Evolutionary conservation across 1,139 yeast species (phyloP), one percentile per base, ranked within the genome.

Genomic region (Pichia kudriavzevii): DNA sequence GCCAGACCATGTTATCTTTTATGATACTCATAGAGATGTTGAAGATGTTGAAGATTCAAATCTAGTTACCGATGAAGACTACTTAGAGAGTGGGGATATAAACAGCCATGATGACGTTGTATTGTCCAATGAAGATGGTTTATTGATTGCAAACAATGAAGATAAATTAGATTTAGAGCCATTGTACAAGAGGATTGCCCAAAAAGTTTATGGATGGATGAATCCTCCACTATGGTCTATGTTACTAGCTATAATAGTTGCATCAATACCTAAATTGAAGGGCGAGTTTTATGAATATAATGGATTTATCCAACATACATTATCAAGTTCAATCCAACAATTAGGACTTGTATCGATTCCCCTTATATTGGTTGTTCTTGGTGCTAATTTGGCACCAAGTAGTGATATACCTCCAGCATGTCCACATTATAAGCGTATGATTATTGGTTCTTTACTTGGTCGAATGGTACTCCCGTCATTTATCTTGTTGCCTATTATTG

Each of bases 201-300:
- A 31, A 5, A 44, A 39, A 32, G 34, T 57, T 17, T 14, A 40
- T 9, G 31, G 47, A 8, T 46, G 48, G 34, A 85, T 91, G 94
- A 91, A 91, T 58, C 96, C 97, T 9, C 98, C 98, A 8, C 65
- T 91, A 43, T 91, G 87, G 68, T 79, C 97, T 10, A 91, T 91
- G 97, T 58, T 84, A 18, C 59, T 79, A 1, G 79, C 96, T 8
- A 76, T 91, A 14, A 44, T 83, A 18, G 88, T 91, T 36, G 98
- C 97, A 1, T 74, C 93, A 1, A 66, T 84, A 13, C 85, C 94
- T 3, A 63, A 68, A 2, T 55, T 88, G 20, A 84, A 84, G 51
- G 61, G 66, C 32, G 68, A 72, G 38, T 72, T 88, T 44, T 88
- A 80, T 58, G 74, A 72, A 35, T 59, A 67, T 26, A 58, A 68